Conservation (phyloP, 1,139 yeast genomes). For the Yamadazyma atlantica region DNA sequence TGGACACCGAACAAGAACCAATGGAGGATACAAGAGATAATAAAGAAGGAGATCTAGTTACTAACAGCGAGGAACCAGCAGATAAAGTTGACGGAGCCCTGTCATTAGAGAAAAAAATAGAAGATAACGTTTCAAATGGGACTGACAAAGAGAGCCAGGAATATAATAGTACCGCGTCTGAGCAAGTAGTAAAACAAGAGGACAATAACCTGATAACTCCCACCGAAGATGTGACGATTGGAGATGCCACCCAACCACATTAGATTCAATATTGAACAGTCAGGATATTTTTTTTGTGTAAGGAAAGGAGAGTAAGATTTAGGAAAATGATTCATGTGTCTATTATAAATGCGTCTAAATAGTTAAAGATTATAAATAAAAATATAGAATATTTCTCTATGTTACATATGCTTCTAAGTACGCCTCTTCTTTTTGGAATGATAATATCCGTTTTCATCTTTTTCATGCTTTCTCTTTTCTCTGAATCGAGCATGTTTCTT, state of each 20-base stretch:
- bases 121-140: too few species aligned
- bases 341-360: conserved; percentile 1
- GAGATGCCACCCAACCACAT: too few species aligned
- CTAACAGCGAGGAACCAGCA: background rate
- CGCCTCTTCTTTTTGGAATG: conserved; percentile 55
- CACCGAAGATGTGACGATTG: background rate
- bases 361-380: background rate
- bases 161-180: too few species aligned
- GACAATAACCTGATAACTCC: background rate
- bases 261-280: too few species aligned
- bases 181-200: conserved; percentile 3
- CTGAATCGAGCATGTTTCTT: conserved; percentile 73
- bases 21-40: conserved; percentile 2
- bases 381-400: background rate
- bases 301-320: too few species aligned
- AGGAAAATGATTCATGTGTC: too few species aligned
- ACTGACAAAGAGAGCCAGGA: too few species aligned
- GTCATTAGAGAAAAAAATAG: too few species aligned
- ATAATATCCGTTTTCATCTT: conserved; percentile 76
- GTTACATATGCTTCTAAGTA: background rate
- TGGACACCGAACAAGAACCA: conserved; percentile 17
- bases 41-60: background rate
- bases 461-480: conserved; percentile 72
- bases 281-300: too few species aligned
- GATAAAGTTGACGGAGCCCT: too few species aligned